phyloP scores from a whole-genome alignment of 192 early-diverging fungal species.

The Coemansia sp. region DNA sequence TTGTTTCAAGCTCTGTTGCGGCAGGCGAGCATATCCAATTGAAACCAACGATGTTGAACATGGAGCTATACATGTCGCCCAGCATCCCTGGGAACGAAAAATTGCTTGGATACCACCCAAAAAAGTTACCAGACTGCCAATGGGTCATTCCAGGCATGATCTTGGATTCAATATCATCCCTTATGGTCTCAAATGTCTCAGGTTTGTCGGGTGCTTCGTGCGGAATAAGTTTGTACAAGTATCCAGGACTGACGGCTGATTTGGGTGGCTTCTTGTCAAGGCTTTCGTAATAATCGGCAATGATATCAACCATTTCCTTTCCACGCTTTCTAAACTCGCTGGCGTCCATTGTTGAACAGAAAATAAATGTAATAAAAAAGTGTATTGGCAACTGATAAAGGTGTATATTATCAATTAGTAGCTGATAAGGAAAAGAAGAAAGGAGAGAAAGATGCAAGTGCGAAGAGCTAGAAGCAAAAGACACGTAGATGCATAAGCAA shows the following conservation, averaged over 20 bases:
- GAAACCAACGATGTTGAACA: slow-evolving; percentile 59
- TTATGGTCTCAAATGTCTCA: slow-evolving; percentile 51
- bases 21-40: slow-evolving; percentile 62
- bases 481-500: no score
- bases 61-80: slow-evolving; percentile 64
- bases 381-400: background rate
- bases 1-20: slow-evolving; percentile 63
- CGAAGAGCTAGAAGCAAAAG: background rate
- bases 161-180: slow-evolving; percentile 54
- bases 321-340: slow-evolving; percentile 62
- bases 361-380: background rate
- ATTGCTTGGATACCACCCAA: slow-evolving; percentile 60
- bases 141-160: slow-evolving; percentile 70
- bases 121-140: slow-evolving; percentile 71
- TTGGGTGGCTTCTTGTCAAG: slow-evolving; percentile 51
- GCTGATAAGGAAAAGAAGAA: background rate
- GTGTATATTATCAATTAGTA: background rate
- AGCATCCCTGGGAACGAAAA: slow-evolving; percentile 60
- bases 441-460: background rate
- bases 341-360: slow-evolving; percentile 37
- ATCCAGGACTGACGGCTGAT: slow-evolving; percentile 62
- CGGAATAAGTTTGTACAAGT: slow-evolving; percentile 59
- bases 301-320: slow-evolving; percentile 62
- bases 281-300: slow-evolving; percentile 62
- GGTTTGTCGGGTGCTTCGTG: slow-evolving; percentile 58